Evolutionary conservation across 768 basidiomycete genomes (phyloP), one percentile per base, ranked within the genome.

Genomic region (Calocera cornea): DNA sequence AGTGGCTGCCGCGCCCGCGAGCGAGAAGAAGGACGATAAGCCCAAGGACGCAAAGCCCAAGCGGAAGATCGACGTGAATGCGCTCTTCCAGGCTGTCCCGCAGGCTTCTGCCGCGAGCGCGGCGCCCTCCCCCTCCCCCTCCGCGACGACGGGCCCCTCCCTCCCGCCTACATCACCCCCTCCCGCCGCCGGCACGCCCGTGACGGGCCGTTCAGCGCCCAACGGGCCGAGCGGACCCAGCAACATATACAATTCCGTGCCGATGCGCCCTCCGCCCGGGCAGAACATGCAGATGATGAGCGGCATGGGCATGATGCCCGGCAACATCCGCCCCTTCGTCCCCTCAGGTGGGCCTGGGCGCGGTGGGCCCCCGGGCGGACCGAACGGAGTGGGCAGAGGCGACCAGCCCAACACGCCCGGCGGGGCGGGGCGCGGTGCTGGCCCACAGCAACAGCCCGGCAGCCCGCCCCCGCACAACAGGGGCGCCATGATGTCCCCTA

Each of bases 81-180:
- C 78, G 68, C 67, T 82, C 29, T 83, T 83, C 74, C 78, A 77
- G 71, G 73, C 64, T 36, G 31, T 36, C n/a, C 17, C 60, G 16
- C 34, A 41, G 22, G 31, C 27, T 7, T 29, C 66, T 14, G 72
- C 64, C 69, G 75, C 65, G 71, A 77, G 50, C 74, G 79, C 0
- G 64, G 73, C 29, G 64, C 73, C 10, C 71, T 72, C 36, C 71
- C 73, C 40, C 40, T 74, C 10, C 60, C 73, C 31, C 63, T 72
- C 16, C 64, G 74, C 78, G 82, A 24, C 79, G 83, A n/a, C 75
- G 78, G n/a, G 79, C 86, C 44, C 87, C 85, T 70, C 86, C 86
- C 68, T 83, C 83, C 66, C 76, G 77, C 69, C 83, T 83, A 67
- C 76, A 83, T 50, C 80, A 81, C 49, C 79, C 78, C 72, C 80